A percentile compares a stretch with the other conserved stretches of the same genome.
phyloP scores from a whole-genome alignment of 2,329 filamentous ascomycete species.

The Gnomoniopsis sp. region DNA sequence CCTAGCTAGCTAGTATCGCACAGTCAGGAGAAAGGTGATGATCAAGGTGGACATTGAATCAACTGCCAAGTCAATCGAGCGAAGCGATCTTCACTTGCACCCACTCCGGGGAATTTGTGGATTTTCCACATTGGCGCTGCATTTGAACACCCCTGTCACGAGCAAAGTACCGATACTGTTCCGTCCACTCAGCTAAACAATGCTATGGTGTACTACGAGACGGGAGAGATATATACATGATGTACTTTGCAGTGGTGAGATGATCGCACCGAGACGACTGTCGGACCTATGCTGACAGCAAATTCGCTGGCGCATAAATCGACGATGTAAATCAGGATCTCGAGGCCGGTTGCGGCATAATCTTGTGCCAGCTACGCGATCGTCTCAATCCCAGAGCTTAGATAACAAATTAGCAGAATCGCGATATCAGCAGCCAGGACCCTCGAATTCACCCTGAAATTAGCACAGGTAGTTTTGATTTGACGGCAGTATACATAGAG shows the following conservation, averaged over 20 bases:
- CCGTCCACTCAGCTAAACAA: neutral
- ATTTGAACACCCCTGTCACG: neutral
- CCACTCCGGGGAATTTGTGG: neutral
- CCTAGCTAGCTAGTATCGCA: neutral
- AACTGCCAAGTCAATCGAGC: neutral
- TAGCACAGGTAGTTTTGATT: too few relatives aligned
- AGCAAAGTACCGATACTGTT: neutral
- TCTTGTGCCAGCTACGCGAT: too few relatives aligned
- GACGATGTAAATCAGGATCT: too few relatives aligned
- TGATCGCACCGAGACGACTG: too few relatives aligned
- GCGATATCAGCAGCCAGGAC: too few relatives aligned
- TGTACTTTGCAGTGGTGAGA: neutral
- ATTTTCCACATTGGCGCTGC: neutral
- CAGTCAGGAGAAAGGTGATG: neutral
- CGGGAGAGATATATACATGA: neutral
- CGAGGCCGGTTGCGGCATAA: too few relatives aligned
- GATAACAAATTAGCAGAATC: too few relatives aligned
- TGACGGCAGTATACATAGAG: too few relatives aligned
- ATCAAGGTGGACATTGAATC: neutral
- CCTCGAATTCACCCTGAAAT: too few relatives aligned
- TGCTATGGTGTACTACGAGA: neutral
- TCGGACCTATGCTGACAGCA: too few relatives aligned
- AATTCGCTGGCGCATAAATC: too few relatives aligned
- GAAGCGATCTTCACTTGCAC: neutral
- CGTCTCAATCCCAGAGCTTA: too few relatives aligned